phyloP scores from a whole-genome alignment of 768 basidiomycete species.

The Gautieria morchelliformis region DNA sequence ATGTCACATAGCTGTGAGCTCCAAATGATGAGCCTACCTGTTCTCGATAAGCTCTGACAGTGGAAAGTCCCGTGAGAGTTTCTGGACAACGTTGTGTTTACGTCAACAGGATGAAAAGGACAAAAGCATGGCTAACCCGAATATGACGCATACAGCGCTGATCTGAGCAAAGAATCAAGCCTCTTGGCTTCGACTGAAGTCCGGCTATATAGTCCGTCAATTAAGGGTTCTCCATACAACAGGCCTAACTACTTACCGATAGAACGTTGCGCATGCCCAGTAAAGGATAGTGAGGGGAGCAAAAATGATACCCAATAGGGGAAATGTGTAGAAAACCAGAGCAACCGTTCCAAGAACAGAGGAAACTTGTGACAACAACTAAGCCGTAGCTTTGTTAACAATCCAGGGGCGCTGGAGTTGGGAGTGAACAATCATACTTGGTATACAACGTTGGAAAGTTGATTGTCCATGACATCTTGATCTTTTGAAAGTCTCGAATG shows the following conservation, averaged over 20 bases:
- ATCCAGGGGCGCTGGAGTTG: neutral
- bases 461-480: constrained; percentile 46
- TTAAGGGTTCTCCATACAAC: neutral
- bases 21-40: constrained; percentile 28
- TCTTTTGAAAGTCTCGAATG: constrained; percentile 52
- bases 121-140: constrained; percentile 30
- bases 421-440: constrained; percentile 25
- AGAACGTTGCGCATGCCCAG: constrained; percentile 43
- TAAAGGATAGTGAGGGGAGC: constrained; percentile 43
- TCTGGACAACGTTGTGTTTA: constrained; percentile 25
- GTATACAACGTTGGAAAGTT: constrained; percentile 36
- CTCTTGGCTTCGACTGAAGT: constrained; percentile 59
- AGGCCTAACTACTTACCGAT: constrained; percentile 25
- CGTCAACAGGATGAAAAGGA: neutral
- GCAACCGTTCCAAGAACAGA: constrained; percentile 45
- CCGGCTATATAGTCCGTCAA: constrained; percentile 16
- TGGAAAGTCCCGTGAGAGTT: constrained; percentile 52
- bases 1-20: neutral
- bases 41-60: constrained; percentile 49
- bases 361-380: constrained; percentile 33
- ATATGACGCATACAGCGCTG: constrained; percentile 46
- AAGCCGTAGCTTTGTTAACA: constrained; percentile 17
- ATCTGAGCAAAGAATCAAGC: constrained; percentile 52
- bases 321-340: constrained; percentile 59
- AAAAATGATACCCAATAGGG: constrained; percentile 57